Evolutionary conservation across 2,329 filamentous ascomycete species (phyloP), one percentile per base, ranked within the genome.

Genomic region (Phoma sp.): DNA sequence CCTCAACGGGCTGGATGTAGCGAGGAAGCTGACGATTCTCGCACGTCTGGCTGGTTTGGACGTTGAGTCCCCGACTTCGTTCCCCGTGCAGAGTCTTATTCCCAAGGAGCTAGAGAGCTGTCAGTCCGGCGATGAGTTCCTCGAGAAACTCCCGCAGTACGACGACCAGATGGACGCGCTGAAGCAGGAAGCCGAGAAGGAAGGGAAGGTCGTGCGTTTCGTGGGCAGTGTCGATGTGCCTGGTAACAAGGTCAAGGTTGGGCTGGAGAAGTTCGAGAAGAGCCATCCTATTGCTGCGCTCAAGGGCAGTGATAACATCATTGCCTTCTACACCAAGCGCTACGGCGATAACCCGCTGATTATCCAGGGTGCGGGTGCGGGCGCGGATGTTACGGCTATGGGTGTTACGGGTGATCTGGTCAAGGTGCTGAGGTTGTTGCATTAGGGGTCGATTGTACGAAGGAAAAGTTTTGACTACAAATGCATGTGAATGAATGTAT

Each of bases 291-390:
- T 99, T 78, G 95, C 95, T 12, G 89, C 90, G 40, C 83, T 99
- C 53, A 96, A 96, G 84, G 95, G 95, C 29, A 98, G 93, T 76
- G 95, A 98, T 75, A 99, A 99, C 81, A 96, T 99, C 74, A 96
- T 99, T 73, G 96, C 89, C 81, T 97, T 99, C 82, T 96, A 97
- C 78, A 99, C 95, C 5, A 90, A 96, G 82, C 85, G 95, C 68
- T 99, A 99, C 73, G 92, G 92, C 53, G 84, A 82, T 72, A 96
- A 93, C 77, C 93, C 95, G 36, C 81, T 99, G 59, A 96, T 97
- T 72, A 86, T 99, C 60, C 93, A 98, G 80, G 95, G 95, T 55
- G 92, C 92, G 29, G 95, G 93, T 57, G 95, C 95, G 21, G 95
- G 95, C 66, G 93, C 91, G 61, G 93, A 97, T 37, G 92, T 98